Conservation (phyloP, 2,329 filamentous ascomycete species). For the Penicillium sp. region DNA sequence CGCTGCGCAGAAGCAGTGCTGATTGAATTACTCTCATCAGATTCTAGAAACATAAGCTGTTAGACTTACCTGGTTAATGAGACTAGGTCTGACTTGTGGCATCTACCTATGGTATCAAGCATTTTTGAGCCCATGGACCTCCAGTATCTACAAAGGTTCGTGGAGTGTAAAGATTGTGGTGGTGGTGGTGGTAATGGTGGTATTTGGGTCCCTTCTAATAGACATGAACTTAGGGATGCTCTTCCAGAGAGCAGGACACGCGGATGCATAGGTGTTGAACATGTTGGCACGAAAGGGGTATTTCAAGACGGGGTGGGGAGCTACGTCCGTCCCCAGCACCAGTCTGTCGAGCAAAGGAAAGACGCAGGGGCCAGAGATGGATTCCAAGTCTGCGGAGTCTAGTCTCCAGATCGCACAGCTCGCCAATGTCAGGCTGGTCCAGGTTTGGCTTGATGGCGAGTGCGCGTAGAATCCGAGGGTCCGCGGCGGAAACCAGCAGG, state of each 20-base stretch:
- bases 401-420: not conserved
- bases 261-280: not conserved
- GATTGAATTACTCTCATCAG: not conserved
- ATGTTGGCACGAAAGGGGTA: not conserved
- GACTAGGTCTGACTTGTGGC: not conserved
- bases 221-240: not conserved
- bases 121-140: not conserved
- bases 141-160: not conserved
- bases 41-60: not conserved
- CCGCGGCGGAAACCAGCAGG: not conserved
- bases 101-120: not conserved
- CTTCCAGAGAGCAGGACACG: not conserved
- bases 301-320: not conserved
- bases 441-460: not conserved
- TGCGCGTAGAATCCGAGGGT: not conserved
- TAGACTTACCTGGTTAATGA: not conserved
- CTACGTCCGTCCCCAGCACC: not conserved
- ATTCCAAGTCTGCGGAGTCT: not conserved
- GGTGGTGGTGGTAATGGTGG: not conserved
- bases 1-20: not conserved
- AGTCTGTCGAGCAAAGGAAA: conserved; percentile 8
- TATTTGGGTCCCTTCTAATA: not conserved
- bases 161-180: not conserved
- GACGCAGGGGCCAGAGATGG: not conserved
- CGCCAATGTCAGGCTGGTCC: not conserved